Evolutionary conservation across 106 monocot genomes (phyloP).

Genomic region (Apostasia ramifera): DNA sequence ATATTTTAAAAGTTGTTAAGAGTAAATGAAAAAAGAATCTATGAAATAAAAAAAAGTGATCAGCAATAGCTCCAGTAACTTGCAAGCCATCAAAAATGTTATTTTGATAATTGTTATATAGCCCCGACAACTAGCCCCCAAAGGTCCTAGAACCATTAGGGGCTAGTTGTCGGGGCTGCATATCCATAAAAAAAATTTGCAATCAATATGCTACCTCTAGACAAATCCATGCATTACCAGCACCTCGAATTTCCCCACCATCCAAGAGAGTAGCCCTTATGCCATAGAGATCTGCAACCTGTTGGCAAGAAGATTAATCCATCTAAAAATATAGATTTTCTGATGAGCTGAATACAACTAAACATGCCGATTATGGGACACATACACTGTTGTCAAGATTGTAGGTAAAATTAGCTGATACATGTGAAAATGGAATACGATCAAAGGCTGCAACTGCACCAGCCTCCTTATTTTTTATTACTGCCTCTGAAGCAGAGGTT

Average conservation of each 20-base stretch:
- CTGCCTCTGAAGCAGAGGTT: slow-evolving; percentile 81
- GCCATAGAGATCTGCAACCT: slow-evolving; percentile 99
- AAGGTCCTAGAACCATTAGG: too few species aligned
- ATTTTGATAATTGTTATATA: too few species aligned
- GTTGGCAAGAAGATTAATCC: slow-evolving; percentile 9
- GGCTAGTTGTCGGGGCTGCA: too few species aligned
- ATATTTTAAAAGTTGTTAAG: too few species aligned
- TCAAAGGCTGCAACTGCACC: slow-evolving; percentile 99
- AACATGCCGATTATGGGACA: slow-evolving; percentile 7
- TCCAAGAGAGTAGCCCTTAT: slow-evolving; percentile 84
- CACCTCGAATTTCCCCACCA: slow-evolving; percentile 98
- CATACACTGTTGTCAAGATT: slow-evolving; percentile 96
- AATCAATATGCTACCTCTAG: slow-evolving; percentile 57
- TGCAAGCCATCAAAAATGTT: too few species aligned
- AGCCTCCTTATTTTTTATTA: slow-evolving; percentile 76
- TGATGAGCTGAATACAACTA: not conserved
- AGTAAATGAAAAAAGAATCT: too few species aligned
- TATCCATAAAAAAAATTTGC: not conserved
- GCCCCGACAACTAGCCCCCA: too few species aligned
- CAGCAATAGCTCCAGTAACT: too few species aligned
- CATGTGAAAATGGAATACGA: slow-evolving; percentile 85
- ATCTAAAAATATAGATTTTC: not conserved
- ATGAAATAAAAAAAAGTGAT: too few species aligned
- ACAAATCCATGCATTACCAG: slow-evolving; percentile 98
- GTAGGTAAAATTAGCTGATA: slow-evolving; percentile 95